Evolutionary conservation across 2,329 filamentous ascomycete species (phyloP), one percentile per base, ranked within the genome.

Genomic region (Neofusicoccum ribis): DNA sequence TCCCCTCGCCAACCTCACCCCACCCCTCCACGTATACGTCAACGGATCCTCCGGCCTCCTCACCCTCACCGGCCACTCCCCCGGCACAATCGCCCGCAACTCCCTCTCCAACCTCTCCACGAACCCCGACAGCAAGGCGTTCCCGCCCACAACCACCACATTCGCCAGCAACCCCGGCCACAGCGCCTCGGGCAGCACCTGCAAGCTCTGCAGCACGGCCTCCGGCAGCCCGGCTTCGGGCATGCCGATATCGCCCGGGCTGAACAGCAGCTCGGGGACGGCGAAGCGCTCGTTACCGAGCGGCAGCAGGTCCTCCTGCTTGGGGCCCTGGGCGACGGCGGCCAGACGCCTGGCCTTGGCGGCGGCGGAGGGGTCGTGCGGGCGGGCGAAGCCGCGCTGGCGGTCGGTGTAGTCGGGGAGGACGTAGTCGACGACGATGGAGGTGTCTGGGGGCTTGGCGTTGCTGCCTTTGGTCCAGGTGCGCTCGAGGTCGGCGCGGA

Each of bases 271-370:
- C 75, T 99, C 95, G 0, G 95, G 94, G 0, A 97, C 90, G 1
- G 88, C 83, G 74, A 99, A 99, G 51, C 94, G 87, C 79, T 99
- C 95, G 76, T 97, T 98, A 4, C 92, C 89, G 9, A 99, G 83
- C 0, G 93, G 92, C 68, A 99, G 80, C 14, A 93, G 83, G 74
- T 98, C 93, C 74, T 98, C 94, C 74, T 98, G 93, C 27, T 77
- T 75, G 0, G 83, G 82, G 11, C 77, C 77, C 49, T 79, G 81
- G 72, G 61, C 56, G 17, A n/a, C 31, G 15, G 85, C 78, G 9
- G 81, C 79, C 5, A 84, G 72, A 36, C 80, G 76, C 68, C 82
- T 82, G 73, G 83, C 80, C 69, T 76, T 75, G 27, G 86, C 85
- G 47, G 88, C 85, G 36, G 84, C 80, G 0, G 84, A 79, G 0